Conservation (phyloP, 257 asterid species). For the Penstemon barbatus region DNA sequence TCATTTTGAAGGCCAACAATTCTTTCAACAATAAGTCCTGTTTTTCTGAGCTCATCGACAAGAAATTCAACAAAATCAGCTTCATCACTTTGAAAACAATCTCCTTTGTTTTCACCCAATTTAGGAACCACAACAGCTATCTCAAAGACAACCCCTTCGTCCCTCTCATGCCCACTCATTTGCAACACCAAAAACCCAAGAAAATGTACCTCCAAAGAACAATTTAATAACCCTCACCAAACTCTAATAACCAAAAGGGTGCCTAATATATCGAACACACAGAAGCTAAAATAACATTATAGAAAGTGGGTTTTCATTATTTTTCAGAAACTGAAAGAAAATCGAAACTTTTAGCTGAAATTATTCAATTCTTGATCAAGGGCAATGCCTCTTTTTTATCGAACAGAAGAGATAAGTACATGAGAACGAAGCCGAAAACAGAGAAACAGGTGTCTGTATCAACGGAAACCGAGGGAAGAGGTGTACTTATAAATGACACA, state of each 20-base stretch:
- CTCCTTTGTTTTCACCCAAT: conserved; percentile 41
- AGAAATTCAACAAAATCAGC: conserved; percentile 64
- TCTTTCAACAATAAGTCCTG: conserved; percentile 75
- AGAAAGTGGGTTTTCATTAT: conserved; percentile 5
- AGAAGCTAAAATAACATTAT: conserved; percentile 13
- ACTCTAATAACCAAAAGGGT: conserved; percentile 27
- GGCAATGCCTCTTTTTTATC: conserved; percentile 26
- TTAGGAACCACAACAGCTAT: conserved; percentile 74
- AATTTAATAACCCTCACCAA: conserved; percentile 13
- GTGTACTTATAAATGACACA: conserved; percentile 39
- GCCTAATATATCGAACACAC: conserved; percentile 15
- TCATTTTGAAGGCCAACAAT: conserved; percentile 79
- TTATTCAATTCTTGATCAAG: conserved; percentile 31
- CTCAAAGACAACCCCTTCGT: conserved; percentile 65
- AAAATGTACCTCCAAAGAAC: conserved; percentile 23
- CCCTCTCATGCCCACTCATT: conserved; percentile 57
- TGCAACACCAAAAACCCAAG: conserved; percentile 31
- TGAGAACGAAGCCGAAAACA: conserved; percentile 20
- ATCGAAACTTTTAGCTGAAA: conserved; percentile 23
- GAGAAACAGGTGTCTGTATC: conserved; percentile 37
- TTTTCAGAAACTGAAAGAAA: conserved; percentile 25
- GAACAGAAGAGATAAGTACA: conserved; percentile 9
- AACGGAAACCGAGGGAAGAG: conserved; percentile 42
- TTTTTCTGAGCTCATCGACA: conserved; percentile 53
- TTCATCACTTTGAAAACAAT: conserved; percentile 30